Evolutionary conservation across 257 asterid species (phyloP).

Genomic region (Plantago elongata): DNA sequence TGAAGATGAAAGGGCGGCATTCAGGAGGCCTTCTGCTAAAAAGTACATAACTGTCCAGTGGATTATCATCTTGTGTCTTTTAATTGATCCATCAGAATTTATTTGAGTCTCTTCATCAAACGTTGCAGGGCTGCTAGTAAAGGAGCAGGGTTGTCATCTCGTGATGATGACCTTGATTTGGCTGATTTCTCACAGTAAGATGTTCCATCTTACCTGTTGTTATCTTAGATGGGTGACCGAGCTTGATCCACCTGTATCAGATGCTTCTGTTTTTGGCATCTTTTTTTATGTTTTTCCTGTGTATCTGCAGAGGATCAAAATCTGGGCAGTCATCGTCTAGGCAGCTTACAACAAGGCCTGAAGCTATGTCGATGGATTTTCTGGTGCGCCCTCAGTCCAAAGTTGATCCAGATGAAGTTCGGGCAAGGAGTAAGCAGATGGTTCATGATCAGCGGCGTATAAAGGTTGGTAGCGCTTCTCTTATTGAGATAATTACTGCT

Average conservation of each 20-base stretch:
- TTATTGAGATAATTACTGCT: no score
- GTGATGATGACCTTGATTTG: slow-evolving; percentile 83
- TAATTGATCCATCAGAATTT: slow-evolving; percentile 8
- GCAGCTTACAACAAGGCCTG: slow-evolving; percentile 39
- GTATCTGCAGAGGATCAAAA: slow-evolving; percentile 55
- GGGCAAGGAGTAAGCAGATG: slow-evolving; percentile 46
- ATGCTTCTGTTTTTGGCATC: not conserved
- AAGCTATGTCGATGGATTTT: slow-evolving; percentile 60
- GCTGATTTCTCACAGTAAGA: slow-evolving; percentile 33
- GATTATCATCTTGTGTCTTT: not conserved
- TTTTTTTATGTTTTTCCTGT: slow-evolving; percentile 17
- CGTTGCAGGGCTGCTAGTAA: slow-evolving; percentile 51
- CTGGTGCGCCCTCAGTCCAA: slow-evolving; percentile 62
- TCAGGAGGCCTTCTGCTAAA: slow-evolving; percentile 42
- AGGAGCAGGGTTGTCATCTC: slow-evolving; percentile 66
- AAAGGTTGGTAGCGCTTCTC: slow-evolving; percentile 31
- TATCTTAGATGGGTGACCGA: not conserved
- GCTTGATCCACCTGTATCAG: not conserved
- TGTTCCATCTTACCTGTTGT: not conserved
- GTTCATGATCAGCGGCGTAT: slow-evolving; percentile 41
- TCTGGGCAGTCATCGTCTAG: slow-evolving; percentile 69
- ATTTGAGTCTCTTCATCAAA: slow-evolving; percentile 20
- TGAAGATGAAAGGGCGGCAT: slow-evolving; percentile 48
- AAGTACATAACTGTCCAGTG: slow-evolving; percentile 33
- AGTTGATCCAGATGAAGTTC: slow-evolving; percentile 53